These are phyloP conservation scores for Blastobotrys buckinghamii DNA, from an alignment of 1,139 yeast species.

Conservation along the genomic window DNA sequence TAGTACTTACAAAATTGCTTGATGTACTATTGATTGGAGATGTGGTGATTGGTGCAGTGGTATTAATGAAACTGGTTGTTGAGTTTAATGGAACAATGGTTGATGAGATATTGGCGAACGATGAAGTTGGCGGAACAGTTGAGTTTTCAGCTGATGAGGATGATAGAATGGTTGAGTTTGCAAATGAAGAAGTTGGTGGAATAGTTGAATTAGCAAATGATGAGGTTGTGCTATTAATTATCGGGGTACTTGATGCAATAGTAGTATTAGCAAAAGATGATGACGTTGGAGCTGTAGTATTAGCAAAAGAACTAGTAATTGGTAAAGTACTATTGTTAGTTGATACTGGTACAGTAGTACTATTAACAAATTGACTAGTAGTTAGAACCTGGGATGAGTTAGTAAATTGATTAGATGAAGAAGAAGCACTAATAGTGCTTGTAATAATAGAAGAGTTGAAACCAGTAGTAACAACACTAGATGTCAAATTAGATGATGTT, in stretches of 20 bases:
- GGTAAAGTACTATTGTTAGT: neutral
- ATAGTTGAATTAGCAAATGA: conserved; percentile 2
- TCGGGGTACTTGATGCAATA: neutral
- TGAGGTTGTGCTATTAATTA: neutral
- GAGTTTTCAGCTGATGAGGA: neutral
- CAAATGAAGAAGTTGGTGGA: neutral
- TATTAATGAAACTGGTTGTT: conserved; percentile 3
- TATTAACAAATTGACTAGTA: neutral
- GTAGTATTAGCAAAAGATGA: neutral
- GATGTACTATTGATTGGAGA: neutral
- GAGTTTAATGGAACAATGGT: no score
- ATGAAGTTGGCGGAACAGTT: neutral
- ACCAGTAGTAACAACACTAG: neutral
- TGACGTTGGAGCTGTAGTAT: neutral
- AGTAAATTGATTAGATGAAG: neutral
- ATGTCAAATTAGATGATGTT: neutral
- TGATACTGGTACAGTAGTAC: neutral
- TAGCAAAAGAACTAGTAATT: neutral
- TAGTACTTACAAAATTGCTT: neutral
- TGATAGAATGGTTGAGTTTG: neutral
- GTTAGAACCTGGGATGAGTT: neutral
- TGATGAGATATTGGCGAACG: neutral
- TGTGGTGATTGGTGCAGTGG: conserved; percentile 15
- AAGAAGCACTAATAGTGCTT: neutral
- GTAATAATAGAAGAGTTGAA: neutral